Evolutionary conservation across 2,329 filamentous ascomycete genomes (phyloP), one percentile per base, ranked within the genome.

Genomic region (Trichoderma koningiopsis): DNA sequence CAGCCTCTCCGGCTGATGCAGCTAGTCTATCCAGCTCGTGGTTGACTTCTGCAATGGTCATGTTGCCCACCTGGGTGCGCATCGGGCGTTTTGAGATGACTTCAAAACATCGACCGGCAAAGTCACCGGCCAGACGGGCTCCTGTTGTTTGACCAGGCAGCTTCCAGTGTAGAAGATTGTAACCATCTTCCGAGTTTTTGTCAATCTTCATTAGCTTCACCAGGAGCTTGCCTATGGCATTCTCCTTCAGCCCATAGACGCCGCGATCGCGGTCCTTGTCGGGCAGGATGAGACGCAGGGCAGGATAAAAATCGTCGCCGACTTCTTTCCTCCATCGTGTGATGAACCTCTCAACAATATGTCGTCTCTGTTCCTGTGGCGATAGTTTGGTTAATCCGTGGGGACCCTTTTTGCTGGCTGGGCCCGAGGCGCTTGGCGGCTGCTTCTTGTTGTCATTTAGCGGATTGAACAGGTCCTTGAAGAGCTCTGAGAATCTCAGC

Each of bases 201-300:
- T 94, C 91, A 75, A 99, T 97, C 77, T 94, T 95, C 84, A 97
- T 91, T 49, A 97, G 86, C 77, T 94, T 95, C 70, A 97, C 92
- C n/a, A 98, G 84, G 24, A 98, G 82, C 77, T 94, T 97, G 11
- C 91, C 95, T 70, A 99, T 94, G 5, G 90, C 88, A 77, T 91
- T 94, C 82, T 99, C 96, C 77, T 98, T 98, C 52, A 99, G 84
- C 0, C 95, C 93, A 76, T 98, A 99, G 83, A 97, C 94, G 22
- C 92, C 91, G 59, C 96, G 88, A 75, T 98, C 94, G 49, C 94
- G 89, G 76, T 99, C 96, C 77, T 97, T 96, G 75, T 96, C 93
- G 0, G 95, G 94, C 4, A 97, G 85, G 69, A 98, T 97, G 58
- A 99, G 86, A 24, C 96, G 90, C 79, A 99, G 87, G 1, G 93